Base-by-base conservation (phyloP, 352 stramenopile species). In the Thraustochytrium striatum region DNA sequence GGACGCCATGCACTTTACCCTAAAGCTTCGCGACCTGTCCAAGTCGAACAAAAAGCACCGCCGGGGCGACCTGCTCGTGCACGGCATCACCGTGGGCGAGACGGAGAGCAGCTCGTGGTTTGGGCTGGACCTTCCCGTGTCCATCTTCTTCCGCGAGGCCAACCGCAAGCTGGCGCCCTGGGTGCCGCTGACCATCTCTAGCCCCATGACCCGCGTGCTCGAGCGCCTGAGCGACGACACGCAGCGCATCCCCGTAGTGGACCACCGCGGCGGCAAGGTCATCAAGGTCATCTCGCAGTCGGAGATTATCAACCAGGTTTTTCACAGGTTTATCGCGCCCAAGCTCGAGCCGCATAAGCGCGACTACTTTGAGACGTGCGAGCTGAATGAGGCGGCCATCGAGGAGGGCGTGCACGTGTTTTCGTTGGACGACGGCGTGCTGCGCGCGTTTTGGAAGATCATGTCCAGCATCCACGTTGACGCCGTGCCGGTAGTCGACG, bases 231-330 rank as follows among this genome's bases (percentile, higher is more conserved):
- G 32, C 35, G 39, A 61, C 30, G 65, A 75, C 47, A 38, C 50
- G 19, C 43, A 62, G 44, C 65, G 65, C n/a, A 61, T 75, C 36
- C 65, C 65, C 5, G 65, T 75, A 0, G 65, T 33, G 25, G 65
- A 75, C 47, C 44, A 30, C 3, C 44, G n/a, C 21, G 61, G 30
- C 0, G 65, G 65, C 21, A 39, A 43, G 2, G 52, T 75, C 30
- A 75, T 75, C 65, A 75, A 75, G 35, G 52, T 75, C 9, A 75
- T 75, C 36, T 62, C 44, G 35, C 65, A 75, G 36, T 62, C 44
- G 3, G 65, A 75, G 47, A 75, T 75, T 32, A 75, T 75, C 50
- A 32, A 75, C 47, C 65, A 75, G 65, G 39, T 75, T n/a, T 75
- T 75, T n/a, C 21, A 13, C 7, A 21, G 65, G 21, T 38, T 62